Conservation (phyloP, 176 grass and related monocot species). For the Stipa capillata region DNA sequence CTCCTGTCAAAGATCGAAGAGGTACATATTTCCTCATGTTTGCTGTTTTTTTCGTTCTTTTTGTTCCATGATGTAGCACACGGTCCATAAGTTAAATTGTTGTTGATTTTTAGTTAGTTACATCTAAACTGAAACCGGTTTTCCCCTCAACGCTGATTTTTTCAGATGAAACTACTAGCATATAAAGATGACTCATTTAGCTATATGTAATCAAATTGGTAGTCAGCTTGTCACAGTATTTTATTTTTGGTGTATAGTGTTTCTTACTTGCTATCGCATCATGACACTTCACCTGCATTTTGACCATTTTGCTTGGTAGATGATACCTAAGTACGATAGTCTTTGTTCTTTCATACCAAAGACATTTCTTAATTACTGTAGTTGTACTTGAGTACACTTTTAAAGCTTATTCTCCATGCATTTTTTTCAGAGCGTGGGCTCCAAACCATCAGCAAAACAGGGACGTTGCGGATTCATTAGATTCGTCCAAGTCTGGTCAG, state of each 20-base stretch:
- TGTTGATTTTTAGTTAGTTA: neutral
- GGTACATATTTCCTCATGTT: constrained; percentile 19
- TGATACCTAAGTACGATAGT: too few species aligned
- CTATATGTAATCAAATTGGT: neutral
- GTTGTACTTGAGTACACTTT: neutral
- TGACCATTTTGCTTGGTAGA: neutral
- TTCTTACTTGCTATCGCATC: neutral
- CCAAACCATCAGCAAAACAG: constrained; percentile 25
- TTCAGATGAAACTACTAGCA: neutral
- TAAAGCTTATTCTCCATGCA: neutral
- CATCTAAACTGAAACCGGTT: neutral
- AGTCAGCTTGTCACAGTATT: neutral
- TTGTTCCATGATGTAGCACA: neutral
- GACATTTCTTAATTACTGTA: neutral
- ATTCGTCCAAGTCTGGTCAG: constrained; percentile 16
- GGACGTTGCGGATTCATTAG: constrained; percentile 11
- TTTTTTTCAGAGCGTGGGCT: constrained; percentile 36
- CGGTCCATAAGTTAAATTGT: neutral
- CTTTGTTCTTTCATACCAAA: neutral
- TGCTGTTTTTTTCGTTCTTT: neutral
- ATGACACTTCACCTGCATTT: neutral
- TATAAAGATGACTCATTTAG: neutral
- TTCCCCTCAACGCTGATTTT: neutral
- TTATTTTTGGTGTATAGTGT: neutral
- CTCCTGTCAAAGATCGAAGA: constrained; percentile 26